These are phyloP conservation scores for grape (Vitis vinifera) DNA, from an alignment of 164 flowering plant species.

Conservation along the genomic window DNA sequence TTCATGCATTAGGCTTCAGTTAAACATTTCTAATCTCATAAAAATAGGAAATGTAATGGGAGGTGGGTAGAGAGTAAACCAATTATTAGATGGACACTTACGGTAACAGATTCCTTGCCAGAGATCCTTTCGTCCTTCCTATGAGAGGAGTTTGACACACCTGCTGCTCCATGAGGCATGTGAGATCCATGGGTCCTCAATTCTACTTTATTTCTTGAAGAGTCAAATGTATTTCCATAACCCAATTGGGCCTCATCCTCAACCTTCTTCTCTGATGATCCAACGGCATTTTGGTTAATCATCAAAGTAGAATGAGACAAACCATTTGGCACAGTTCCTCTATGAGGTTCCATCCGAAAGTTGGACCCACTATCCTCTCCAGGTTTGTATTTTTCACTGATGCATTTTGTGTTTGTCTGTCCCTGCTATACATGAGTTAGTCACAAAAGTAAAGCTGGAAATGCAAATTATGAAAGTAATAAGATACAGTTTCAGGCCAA, in stretches of 20 bases:
- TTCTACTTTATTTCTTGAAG: constrained; percentile 18
- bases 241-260: constrained; percentile 11
- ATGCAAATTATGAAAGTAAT: not conserved
- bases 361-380: constrained; percentile 27
- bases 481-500: not conserved
- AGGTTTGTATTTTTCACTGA: constrained; percentile 17
- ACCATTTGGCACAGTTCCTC: constrained; percentile 22
- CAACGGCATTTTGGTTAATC: constrained; percentile 39
- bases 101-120: constrained; percentile 22
- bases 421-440: constrained; percentile 22
- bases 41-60: not conserved
- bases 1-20: not conserved
- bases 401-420: constrained; percentile 22
- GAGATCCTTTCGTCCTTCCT: constrained; percentile 19
- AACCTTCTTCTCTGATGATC: constrained; percentile 20
- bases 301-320: constrained; percentile 33
- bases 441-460: not conserved
- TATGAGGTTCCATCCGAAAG: constrained; percentile 34
- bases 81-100: constrained; percentile 9
- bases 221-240: not conserved
- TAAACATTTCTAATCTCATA: not conserved
- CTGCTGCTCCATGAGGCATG: constrained; percentile 11
- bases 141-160: constrained; percentile 13
- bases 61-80: not conserved
- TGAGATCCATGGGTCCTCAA: constrained; percentile 25